Evolutionary conservation across 2,329 filamentous ascomycete genomes (phyloP), one percentile per base, ranked within the genome.

Genomic region (Boeremia exigua): DNA sequence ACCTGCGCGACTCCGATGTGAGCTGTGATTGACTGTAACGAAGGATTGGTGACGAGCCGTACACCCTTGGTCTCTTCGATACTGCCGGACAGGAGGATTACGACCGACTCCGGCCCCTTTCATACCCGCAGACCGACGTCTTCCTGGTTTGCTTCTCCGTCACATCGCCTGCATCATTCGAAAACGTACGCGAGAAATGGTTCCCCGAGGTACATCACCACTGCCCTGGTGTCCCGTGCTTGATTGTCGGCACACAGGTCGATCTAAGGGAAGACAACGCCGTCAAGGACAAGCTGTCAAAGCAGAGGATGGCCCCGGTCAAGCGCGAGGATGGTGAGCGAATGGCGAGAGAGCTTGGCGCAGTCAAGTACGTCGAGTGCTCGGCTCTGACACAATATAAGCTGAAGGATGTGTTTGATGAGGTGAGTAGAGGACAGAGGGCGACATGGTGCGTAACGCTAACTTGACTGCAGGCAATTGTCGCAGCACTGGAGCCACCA

Each of bases 11-110:
- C 17, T 25, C 19, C 30, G 12, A 43, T 6, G 28, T 48, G 58
- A 58, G 54, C 59, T 48, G 43, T 48, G 60, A 59, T 68, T 73
- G 60, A 75, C 66, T 40, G 49, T 59, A 47, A 55, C 33, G 17
- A 74, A 99, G 95, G 95, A 98, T 99, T 77, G 95, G 95, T 64
- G 95, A 98, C 77, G 95, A 99, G 80, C 95, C 95, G 56, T 98
- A 98, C 78, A 99, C 95, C 14, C 85, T 99, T 43, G 95, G 95
- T 56, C 85, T 99, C 27, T 99, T 98, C 75, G 95, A 99, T 88
- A 99, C 95, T 33, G 95, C 95, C 60, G 95, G 95, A 78, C 95
- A 99, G 82, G 95, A 99, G 84, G 94, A 99, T 88, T 98, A 98
- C 81, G 95, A 99, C 79, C 90, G 95, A 70, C 87, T 99, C 63